Base-by-base conservation (phyloP, 1,284 basidiomycete genomes). In the Fomitopsis betulina region DNA sequence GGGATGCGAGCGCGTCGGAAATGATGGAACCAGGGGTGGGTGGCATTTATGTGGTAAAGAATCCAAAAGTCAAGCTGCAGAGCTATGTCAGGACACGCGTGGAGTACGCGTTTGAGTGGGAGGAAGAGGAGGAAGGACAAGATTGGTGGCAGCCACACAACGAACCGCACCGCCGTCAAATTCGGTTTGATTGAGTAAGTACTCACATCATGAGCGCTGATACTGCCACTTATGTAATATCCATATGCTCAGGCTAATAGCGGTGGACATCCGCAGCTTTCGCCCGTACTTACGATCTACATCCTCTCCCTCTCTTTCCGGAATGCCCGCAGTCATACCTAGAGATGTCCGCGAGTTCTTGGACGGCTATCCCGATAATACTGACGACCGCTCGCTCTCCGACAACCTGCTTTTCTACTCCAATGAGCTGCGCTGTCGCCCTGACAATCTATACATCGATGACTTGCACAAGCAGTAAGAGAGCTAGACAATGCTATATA, bases 321-420 rank as follows among this genome's bases (percentile, higher is more conserved):
- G 17, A 32, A 56, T 56, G 55, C 17, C 55, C 23, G 27, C 49
- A 10, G 43, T 32, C n/a, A 58, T 80, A 53, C 86, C 86, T 42
- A 70, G 71, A 62, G 87, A 88, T 66, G 75, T 89, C 27, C 75
- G 75, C 64, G 78, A 81, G 56, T 91, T 91, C 68, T 74, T 91
- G 43, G 76, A 80, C 38, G 75, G 74, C 21, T 91, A 91, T 65
- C 85, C 84, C 5, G 71, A 69, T 58, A 65, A 72, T 21, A 63
- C 65, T 15, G 76, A 82, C 62, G 73, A 84, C 62, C 57, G 68
- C 12, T 62, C 65, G 23, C 67, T 68, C 43, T 75, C 73, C 15
- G 76, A 72, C 2, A 93, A 91, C 67, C 69, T 84, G 42, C 69
- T 78, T 47, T 92, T 92, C 71, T 90, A 91, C 70, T 76, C 75